phyloP scores from a whole-genome alignment of 2,329 filamentous ascomycete genomes.

The Botrytis tulipae region DNA sequence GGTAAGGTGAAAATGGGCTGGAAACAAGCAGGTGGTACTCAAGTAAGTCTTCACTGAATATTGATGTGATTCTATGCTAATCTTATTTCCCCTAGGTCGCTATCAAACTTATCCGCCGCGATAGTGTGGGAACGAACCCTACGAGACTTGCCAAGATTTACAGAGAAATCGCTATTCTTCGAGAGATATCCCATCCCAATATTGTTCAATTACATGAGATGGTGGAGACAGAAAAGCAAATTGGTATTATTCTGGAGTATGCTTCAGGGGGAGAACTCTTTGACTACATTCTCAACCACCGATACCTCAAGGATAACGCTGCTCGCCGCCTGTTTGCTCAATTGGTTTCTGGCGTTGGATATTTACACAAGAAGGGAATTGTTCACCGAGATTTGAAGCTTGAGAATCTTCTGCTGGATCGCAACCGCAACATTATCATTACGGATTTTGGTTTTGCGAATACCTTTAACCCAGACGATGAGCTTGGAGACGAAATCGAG shows the following conservation, averaged over 20 bases:
- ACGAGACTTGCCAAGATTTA: constrained; percentile 93
- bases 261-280: constrained; percentile 97
- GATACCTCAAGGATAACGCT: constrained; percentile 91
- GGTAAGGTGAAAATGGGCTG: constrained; percentile 98
- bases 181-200: constrained; percentile 87
- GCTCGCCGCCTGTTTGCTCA: constrained; percentile 92
- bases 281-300: constrained; percentile 95
- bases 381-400: constrained; percentile 96
- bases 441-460: constrained; percentile 99
- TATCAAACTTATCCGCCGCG: constrained; percentile 95
- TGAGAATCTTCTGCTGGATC: constrained; percentile 90
- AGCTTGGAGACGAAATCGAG: constrained; percentile 87
- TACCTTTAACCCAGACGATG: constrained; percentile 87
- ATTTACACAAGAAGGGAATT: constrained; percentile 97
- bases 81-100: constrained; percentile 62
- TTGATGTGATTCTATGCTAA: neutral
- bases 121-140: constrained; percentile 84
- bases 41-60: constrained; percentile 48
- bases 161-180: constrained; percentile 89
- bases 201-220: constrained; percentile 97
- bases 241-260: constrained; percentile 97
- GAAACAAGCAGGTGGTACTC: constrained; percentile 91
- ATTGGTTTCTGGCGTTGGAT: constrained; percentile 92
- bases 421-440: constrained; percentile 98
- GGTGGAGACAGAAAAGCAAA: constrained; percentile 95